Evolutionary conservation across 2,329 filamentous ascomycete genomes (phyloP), one percentile per base, ranked within the genome.

Genomic region (Cordyceps tenuipes): DNA sequence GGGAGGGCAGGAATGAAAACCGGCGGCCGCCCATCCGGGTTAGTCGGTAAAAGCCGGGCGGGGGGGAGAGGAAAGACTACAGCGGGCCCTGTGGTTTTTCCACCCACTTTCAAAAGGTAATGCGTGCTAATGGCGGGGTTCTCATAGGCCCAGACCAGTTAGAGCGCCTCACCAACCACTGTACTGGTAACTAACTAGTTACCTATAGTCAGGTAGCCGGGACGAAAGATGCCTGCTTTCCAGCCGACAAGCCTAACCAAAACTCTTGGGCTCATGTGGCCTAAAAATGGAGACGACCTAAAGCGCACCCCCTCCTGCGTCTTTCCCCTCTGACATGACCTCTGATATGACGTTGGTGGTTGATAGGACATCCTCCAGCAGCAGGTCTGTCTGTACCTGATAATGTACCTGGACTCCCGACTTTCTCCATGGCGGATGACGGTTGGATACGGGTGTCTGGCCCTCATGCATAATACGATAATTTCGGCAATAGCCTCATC

Each of bases 71-170:
- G 34, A 29, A 29, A 6, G 3, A 29, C 3, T 6, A 12, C 34
- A 36, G 48, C 47, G 15, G 9, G 59, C 52, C 39, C 29, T 57
- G 5, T 41, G n/a, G n/a, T n/a, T n/a, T 41, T 41, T 15, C 39
- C 17, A 43, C 39, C 49, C 12, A 36, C n/a, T 5, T 7, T 5
- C 29, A 21, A n/a, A 26, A 19, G 61, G 61, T 66, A 63, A 64
- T 46, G 21, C 21, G 26, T 47, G 31, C 62, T 68, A 74, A 75
- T 74, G 65, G 68, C 68, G 69, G 69, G 69, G 69, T 67, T 65
- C 55, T 67, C 62, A 74, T 73, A 70, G 70, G 70, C 63, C 63
- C 12, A 50, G 29, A 31, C n/a, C n/a, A n/a, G n/a, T n/a, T n/a
- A n/a, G n/a, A n/a, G 29, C 26, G 43, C 43, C 43, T 46, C 43